Evolutionary conservation across 108 stramenopile genomes (phyloP).

Genomic region (Poteriospumella lacustris): DNA sequence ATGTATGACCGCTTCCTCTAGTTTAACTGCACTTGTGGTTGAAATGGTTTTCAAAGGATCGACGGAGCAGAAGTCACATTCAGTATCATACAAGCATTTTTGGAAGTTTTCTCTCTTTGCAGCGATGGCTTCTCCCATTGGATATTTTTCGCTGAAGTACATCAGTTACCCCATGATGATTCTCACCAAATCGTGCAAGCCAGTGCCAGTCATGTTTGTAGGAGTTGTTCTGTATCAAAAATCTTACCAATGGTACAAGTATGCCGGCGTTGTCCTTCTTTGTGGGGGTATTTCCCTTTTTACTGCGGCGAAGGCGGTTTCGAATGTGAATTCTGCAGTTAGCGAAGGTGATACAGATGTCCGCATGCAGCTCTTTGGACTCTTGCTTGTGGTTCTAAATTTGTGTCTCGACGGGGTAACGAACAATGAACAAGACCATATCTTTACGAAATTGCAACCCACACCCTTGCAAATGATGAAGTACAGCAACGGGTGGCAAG

Average conservation of each 20-base stretch:
- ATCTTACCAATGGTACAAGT: conserved; percentile 22
- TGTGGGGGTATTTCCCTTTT: conserved; percentile 20
- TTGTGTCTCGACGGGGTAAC: conserved; percentile 44
- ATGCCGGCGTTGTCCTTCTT: conserved; percentile 2
- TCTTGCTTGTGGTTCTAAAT: conserved; percentile 38
- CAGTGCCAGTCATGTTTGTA: conserved; percentile 19
- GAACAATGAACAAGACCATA: conserved; percentile 42
- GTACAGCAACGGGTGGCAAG: conserved; percentile 35
- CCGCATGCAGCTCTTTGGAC: neutral
- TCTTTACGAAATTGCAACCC: conserved; percentile 17
- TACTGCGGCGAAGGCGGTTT: conserved; percentile 15
- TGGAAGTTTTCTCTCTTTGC: conserved; percentile 10
- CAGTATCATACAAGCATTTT: neutral
- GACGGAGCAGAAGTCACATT: neutral
- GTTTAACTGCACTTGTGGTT: neutral
- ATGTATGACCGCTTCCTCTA: neutral
- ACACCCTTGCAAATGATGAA: conserved; percentile 49
- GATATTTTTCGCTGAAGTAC: conserved; percentile 17
- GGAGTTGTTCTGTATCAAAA: conserved; percentile 14
- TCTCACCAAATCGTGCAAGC: conserved; percentile 22
- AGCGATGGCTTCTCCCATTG: conserved; percentile 27
- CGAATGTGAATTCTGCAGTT: neutral
- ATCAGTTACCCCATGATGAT: conserved; percentile 22
- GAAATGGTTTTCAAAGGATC: neutral
- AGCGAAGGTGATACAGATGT: neutral